Percentiles rank a stretch among this genome's conserved stretches.
Evolutionary conservation across 2,329 filamentous ascomycete genomes (phyloP).

Genomic region (Colletotrichum sansevieriae): DNA sequence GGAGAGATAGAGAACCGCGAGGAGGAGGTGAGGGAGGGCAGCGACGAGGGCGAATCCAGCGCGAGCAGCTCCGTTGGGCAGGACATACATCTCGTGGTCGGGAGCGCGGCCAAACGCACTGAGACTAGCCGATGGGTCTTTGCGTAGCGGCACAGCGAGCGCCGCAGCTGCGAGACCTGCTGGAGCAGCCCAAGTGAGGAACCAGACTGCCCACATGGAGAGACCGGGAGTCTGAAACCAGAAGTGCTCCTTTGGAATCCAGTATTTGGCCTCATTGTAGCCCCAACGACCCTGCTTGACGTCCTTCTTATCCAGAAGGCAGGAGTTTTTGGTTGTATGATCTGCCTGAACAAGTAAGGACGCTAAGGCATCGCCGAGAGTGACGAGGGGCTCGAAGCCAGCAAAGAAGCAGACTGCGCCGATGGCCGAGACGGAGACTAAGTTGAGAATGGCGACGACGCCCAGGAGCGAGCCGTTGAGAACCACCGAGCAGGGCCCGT

Average conservation of each 20-base stretch:
- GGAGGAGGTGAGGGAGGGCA: slow-evolving; percentile 62
- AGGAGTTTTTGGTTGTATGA: slow-evolving; percentile 56
- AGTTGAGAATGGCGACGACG: slow-evolving; percentile 57
- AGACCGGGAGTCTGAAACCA: slow-evolving; percentile 61
- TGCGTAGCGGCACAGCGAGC: slow-evolving; percentile 53
- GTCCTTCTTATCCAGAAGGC: slow-evolving; percentile 62
- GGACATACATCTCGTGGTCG: slow-evolving; percentile 51
- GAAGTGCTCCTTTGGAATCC: slow-evolving; percentile 54
- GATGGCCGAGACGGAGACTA: slow-evolving; percentile 52
- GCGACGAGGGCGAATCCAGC: slow-evolving; percentile 55
- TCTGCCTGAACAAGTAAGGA: slow-evolving; percentile 64
- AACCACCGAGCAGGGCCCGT: slow-evolving; percentile 54
- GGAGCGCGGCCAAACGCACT: slow-evolving; percentile 55
- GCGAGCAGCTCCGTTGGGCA: slow-evolving; percentile 44
- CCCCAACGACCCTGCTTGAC: slow-evolving; percentile 59
- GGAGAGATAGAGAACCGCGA: slow-evolving; percentile 61
- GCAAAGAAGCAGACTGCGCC: slow-evolving; percentile 48
- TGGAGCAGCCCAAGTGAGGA: slow-evolving; percentile 55
- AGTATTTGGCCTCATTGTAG: slow-evolving; percentile 57
- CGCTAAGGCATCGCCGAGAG: slow-evolving; percentile 63
- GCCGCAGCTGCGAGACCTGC: slow-evolving; percentile 54
- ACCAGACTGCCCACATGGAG: slow-evolving; percentile 57
- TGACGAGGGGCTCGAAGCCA: slow-evolving; percentile 59
- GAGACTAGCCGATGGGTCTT: slow-evolving; percentile 48
- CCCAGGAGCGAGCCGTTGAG: slow-evolving; percentile 60